Evolutionary conservation across 169 alveolate genomes (phyloP).

Genomic region (Theileria equi): DNA sequence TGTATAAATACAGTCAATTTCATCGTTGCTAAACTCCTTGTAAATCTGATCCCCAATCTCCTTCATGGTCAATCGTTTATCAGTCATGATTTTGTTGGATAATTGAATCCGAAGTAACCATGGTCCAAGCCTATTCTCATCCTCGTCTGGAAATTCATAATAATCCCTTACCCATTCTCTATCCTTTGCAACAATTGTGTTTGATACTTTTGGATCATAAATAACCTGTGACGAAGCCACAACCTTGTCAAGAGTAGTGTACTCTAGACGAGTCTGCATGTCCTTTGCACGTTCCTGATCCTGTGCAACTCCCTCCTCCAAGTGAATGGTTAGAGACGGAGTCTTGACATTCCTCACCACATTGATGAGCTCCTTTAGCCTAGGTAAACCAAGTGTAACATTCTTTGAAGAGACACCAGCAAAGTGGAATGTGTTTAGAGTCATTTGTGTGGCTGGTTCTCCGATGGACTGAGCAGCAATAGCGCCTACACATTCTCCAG

Average conservation of each 20-base stretch:
- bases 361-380: constrained; percentile 97
- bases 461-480: constrained; percentile 99
- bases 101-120: constrained; percentile 96
- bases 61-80: constrained; percentile 92
- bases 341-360: constrained; percentile 98
- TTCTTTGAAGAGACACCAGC: constrained; percentile 99
- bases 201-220: constrained; percentile 95
- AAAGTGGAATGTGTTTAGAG: constrained; percentile 99
- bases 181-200: constrained; percentile 92
- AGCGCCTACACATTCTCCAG: constrained; percentile 99
- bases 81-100: constrained; percentile 90
- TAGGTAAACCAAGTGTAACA: constrained; percentile 99
- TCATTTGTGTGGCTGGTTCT: constrained; percentile 99
- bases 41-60: constrained; percentile 89
- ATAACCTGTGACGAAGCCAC: constrained; percentile 89
- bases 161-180: constrained; percentile 90
- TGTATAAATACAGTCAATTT: constrained; percentile 91
- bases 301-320: constrained; percentile 82
- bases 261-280: constrained; percentile 91
- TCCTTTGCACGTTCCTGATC: constrained; percentile 91
- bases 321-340: constrained; percentile 93
- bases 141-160: constrained; percentile 93
- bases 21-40: constrained; percentile 85
- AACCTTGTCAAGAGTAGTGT: constrained; percentile 93
- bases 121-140: constrained; percentile 84